Conservation (phyloP, 2,329 filamentous ascomycete genomes). For the Helicocarpus griseus region DNA sequence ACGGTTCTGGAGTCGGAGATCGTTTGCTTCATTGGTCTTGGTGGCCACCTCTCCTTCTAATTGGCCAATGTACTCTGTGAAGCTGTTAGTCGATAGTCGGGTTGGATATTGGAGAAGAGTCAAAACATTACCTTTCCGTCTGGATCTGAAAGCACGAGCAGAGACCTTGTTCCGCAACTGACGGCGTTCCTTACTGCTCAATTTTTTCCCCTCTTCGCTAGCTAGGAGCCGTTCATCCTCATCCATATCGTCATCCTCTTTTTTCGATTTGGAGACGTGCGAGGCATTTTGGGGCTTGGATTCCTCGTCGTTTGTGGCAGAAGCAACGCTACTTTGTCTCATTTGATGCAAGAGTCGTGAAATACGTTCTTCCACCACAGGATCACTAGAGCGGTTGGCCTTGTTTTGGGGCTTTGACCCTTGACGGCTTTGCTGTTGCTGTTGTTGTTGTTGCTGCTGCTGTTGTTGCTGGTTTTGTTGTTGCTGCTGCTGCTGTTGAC, state of each 20-base stretch:
- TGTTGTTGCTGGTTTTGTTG: constrained; percentile 35
- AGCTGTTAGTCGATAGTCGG: neutral
- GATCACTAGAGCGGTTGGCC: constrained; percentile 43
- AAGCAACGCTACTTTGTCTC: constrained; percentile 59
- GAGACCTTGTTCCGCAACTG: constrained; percentile 99
- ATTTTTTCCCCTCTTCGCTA: constrained; percentile 98
- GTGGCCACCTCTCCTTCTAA: constrained; percentile 80
- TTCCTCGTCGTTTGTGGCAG: constrained; percentile 38
- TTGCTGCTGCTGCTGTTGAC: constrained; percentile 51
- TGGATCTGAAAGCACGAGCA: constrained; percentile 91
- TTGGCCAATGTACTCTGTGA: constrained; percentile 85
- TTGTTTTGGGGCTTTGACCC: constrained; percentile 19
- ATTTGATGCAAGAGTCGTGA: constrained; percentile 87
- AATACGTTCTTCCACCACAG: constrained; percentile 82
- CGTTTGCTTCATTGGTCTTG: constrained; percentile 74
- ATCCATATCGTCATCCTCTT: constrained; percentile 98
- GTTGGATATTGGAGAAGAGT: neutral
- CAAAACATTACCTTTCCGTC: constrained; percentile 74
- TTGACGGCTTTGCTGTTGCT: constrained; percentile 21
- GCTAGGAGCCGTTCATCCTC: constrained; percentile 87
- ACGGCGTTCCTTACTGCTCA: constrained; percentile 93
- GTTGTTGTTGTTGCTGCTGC: constrained; percentile 11
- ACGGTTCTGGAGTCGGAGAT: constrained; percentile 70
- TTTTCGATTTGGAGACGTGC: constrained; percentile 66
- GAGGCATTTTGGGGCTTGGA: constrained; percentile 36